Base-by-base conservation (phyloP, 805 yeast genomes). In the Wickerhamiella hasegawae region DNA sequence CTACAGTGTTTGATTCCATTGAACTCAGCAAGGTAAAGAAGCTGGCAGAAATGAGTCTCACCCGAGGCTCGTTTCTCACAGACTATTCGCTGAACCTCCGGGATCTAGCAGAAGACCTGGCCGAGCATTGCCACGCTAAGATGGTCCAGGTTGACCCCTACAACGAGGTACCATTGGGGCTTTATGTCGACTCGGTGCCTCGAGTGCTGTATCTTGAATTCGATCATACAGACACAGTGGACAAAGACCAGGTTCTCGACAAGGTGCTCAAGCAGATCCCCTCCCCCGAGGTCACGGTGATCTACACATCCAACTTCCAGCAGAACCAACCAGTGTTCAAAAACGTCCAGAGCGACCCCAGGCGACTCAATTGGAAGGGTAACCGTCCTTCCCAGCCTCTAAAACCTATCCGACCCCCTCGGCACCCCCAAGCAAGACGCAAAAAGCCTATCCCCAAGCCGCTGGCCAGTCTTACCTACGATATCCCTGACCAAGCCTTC, bases 251-350 rank as follows among this genome's bases (percentile, higher is more conserved):
- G 31, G 55, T 60, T 12, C 40, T 81, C 9, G 60, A 77, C 35
- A 62, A 63, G 15, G 62, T 79, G 3, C 41, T 79, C n/a, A 66
- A 79, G 25, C 71, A 69, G 36, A 53, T 79, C 10, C 94, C 95
- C 1, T 65, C 85, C 0, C 94, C 94, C 0, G 68, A 70, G 40
- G 67, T 66, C 37, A 61, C 83, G 2, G 56, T 84, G 2, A 52
- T 82, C 2, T 60, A 73, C 39, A 71, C 84, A 0, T 62, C 76
- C 17, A 28, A 46, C 6, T 41, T 40, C 27, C 37, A 12, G 42
- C 53, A 31, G 40, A 36, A 37, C 33, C 39, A 31, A 37, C 49
- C 49, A 35, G 40, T 40, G 4, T 43, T 51, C 36, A 42, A 48
- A 10, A 42, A 52, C 18, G 34, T 54, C 9, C 45, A 48, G 36